Conservation (phyloP, 2,329 filamentous ascomycete species). For the Arthrobotrys musiformis region DNA sequence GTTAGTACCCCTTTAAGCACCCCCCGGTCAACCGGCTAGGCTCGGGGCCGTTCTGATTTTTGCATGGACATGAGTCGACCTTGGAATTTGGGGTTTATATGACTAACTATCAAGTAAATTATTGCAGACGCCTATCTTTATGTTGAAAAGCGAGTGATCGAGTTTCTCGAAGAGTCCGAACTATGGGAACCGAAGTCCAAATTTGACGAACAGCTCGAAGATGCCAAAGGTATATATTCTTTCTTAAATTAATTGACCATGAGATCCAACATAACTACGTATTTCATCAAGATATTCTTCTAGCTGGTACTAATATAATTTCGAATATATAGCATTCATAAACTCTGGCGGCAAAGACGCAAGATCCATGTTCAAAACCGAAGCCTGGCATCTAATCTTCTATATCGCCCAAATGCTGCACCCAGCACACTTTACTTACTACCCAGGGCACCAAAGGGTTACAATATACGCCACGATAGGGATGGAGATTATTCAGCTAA, state of each 20-base stretch:
- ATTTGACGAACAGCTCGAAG: conserved; percentile 13
- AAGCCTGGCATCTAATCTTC: conserved; percentile 20
- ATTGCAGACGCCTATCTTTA: neutral
- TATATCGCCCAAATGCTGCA: neutral
- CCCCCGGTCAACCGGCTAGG: too few species aligned
- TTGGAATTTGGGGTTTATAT: too few species aligned
- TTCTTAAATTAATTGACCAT: too few species aligned
- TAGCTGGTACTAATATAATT: neutral
- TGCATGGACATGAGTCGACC: too few species aligned
- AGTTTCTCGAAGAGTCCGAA: conserved; percentile 2
- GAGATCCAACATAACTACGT: too few species aligned
- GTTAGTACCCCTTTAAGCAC: neutral
- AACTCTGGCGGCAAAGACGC: conserved; percentile 5
- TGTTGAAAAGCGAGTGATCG: conserved; percentile 8
- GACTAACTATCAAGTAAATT: too few species aligned
- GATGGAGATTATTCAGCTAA: conserved; percentile 1
- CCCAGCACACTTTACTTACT: conserved; percentile 12
- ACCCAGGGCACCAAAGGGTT: conserved; percentile 2
- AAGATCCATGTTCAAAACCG: conserved; percentile 17
- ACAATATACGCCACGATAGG: neutral
- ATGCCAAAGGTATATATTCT: conserved; percentile 9
- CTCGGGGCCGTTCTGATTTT: too few species aligned
- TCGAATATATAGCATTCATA: conserved; percentile 12
- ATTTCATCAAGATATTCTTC: too few species aligned
- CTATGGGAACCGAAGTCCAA: neutral